Evolutionary conservation across 257 asterid genomes (phyloP).

Genomic region (Solanum raphanifolium): DNA sequence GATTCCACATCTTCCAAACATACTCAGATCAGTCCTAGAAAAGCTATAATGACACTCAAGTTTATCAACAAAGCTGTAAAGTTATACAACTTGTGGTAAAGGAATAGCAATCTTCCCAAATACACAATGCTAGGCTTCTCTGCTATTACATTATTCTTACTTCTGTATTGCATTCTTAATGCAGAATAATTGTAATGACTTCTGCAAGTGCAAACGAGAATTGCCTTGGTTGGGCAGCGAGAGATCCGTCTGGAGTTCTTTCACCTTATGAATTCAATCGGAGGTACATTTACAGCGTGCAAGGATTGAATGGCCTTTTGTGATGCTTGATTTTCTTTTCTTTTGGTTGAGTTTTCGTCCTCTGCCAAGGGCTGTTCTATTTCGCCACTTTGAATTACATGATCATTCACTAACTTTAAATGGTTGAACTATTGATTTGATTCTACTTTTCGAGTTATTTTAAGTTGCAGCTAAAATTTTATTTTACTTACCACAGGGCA

Average conservation of each 20-base stretch:
- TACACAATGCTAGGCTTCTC: not conserved
- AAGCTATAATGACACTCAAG: not conserved
- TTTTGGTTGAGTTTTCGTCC: not conserved
- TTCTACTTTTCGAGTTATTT: not conserved
- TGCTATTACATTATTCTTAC: not conserved
- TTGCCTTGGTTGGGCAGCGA: constrained; percentile 82
- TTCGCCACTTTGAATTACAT: not conserved
- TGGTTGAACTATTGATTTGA: not conserved
- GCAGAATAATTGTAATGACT: constrained; percentile 20
- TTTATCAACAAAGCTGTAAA: not conserved
- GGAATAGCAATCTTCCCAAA: not conserved
- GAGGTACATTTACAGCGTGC: constrained; percentile 27
- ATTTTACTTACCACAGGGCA: constrained; percentile 29
- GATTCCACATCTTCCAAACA: not conserved
- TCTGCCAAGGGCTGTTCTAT: not conserved
- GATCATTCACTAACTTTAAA: not conserved
- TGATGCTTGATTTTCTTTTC: not conserved
- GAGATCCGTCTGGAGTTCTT: constrained; percentile 71
- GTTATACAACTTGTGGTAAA: not conserved
- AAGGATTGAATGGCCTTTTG: not conserved
- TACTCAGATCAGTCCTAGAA: not conserved
- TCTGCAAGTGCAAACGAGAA: constrained; percentile 19
- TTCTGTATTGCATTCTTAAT: not conserved
- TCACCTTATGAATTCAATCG: constrained; percentile 70
- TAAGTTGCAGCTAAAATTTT: not conserved